These are phyloP conservation scores for Mycena maculata DNA, from an alignment of 768 basidiomycete genomes.

Conservation along the genomic window DNA sequence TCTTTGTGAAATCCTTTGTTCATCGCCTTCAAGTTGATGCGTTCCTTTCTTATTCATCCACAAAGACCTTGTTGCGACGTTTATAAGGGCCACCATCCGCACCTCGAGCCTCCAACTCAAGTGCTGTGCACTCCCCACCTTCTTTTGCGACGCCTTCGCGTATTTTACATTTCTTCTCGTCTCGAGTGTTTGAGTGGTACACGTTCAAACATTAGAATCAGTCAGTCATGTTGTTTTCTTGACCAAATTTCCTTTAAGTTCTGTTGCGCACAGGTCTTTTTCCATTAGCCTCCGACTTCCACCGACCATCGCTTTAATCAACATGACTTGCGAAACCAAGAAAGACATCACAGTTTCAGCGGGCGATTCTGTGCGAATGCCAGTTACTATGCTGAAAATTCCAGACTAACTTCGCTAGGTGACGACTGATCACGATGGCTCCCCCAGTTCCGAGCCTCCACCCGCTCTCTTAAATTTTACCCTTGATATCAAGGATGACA, in stretches of 20 bases:
- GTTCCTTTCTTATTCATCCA: no score
- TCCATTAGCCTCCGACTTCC: no score
- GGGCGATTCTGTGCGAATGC: not conserved
- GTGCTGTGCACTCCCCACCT: slow-evolving; percentile 6
- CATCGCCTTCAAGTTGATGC: no score
- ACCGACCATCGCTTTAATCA: not conserved
- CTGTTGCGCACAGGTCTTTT: no score
- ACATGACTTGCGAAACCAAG: not conserved
- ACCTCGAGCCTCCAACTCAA: not conserved
- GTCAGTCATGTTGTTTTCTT: not conserved
- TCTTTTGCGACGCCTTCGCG: not conserved
- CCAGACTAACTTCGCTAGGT: no score
- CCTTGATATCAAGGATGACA: not conserved
- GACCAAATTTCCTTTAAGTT: no score
- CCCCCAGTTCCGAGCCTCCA: not conserved
- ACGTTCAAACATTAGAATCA: not conserved
- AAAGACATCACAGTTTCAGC: no score
- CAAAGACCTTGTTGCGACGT: no score
- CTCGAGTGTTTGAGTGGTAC: not conserved
- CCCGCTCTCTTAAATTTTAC: slow-evolving; percentile 3
- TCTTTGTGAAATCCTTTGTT: no score
- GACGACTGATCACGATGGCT: not conserved
- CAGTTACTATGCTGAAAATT: no score
- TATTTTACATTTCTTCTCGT: not conserved
- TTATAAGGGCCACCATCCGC: not conserved